Base-by-base conservation (phyloP, 306 rosid species). In the Myrica gale region DNA sequence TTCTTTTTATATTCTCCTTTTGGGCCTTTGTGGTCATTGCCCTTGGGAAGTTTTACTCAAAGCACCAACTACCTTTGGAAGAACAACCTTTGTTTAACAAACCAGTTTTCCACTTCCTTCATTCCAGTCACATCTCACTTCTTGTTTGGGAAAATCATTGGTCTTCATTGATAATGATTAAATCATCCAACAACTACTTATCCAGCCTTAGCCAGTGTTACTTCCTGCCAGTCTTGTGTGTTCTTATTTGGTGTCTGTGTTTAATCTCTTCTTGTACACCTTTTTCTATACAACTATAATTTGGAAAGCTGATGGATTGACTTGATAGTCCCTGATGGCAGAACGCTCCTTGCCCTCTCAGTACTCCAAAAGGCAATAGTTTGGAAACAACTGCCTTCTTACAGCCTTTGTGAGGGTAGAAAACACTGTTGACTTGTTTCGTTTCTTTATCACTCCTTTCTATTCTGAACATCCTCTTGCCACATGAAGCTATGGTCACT, bases 281-380 rank as follows among this genome's bases (percentile, higher is more conserved):
- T 20, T 63, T 63, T 5, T 37, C 8, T 3, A 15, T 10, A 63
- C 69, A 62, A 15, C 46, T 63, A 63, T 62, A 63, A 63, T 63
- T 63, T 63, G 69, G 8, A 63, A 63, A 63, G 69, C 46, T 37
- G 69, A 63, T 37, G 69, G 21, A 8, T 41, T 65, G 15, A 65
- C 69, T 41, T 65, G 48, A 65, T 65, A 16, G 69, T 65, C 15
- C 69, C 12, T 23, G 23, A 41, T 65, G 23, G 3, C 48, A 65
- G 41, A 65, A 65, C n/a, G n/a, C 58, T 39, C 19, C 42, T 20
- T 46, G 46, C 8, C 15, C 56, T 39, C 9, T 47, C 47, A 15
- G 20, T 46, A 10, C 23, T 46, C 32, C 70, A 17, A 16, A 60
- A 74, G 8, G 12, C 17, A 9, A 42, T 53, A 17, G 19, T 37